Evolutionary conservation across 768 basidiomycete genomes (phyloP), one percentile per base, ranked within the genome.

Genomic region (Boletus eberwhitei): DNA sequence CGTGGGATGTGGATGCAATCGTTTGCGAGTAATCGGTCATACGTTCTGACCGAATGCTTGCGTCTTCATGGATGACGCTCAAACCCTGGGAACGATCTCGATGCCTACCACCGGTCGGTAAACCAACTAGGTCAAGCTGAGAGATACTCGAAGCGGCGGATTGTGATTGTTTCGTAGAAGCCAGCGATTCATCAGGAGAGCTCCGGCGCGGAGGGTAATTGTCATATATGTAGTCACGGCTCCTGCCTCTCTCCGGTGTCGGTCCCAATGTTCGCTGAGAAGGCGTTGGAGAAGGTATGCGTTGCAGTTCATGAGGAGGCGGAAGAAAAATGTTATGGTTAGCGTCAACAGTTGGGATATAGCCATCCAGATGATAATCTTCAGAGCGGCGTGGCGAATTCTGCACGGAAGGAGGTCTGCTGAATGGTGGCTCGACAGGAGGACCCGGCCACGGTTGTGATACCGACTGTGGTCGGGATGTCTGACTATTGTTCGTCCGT

Each of bases 281-380:
- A 9, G 61, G 66, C 4, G 66, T 59, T 8, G 69, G 64, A 26
- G 71, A 72, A 19, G 69, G 56, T 26, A 68, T 55, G 35, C 64
- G 65, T 17, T 69, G 72, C 19, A 82, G 55, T 53, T 76, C 80
- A 51, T 82, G 78, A 1, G 82, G 82, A 19, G 81, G 76, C 6
- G 80, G 80, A n/a, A 83, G 68, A 5, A 66, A 55, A 17, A 80
- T 79, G 19, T 70, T 64, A 11, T 71, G 70, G 52, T 75, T 70
- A 0, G 70, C 53, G 14, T 71, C 75, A 36, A 55, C 76, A 43
- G n/a, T 72, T 0, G 82, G 81, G 50, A 83, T 80, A 53, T 71
- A 82, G 5, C 71, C 73, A n/a, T 83, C 81, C 0, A 78, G 79
- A 8, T 74, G 79, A 9, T 67, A 55, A 13, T 72, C 59, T 2